A percentile compares a stretch with the other conserved stretches of the same genome.
Conservation (phyloP, 805 yeast species). For the Candida xiaguanensis region DNA sequence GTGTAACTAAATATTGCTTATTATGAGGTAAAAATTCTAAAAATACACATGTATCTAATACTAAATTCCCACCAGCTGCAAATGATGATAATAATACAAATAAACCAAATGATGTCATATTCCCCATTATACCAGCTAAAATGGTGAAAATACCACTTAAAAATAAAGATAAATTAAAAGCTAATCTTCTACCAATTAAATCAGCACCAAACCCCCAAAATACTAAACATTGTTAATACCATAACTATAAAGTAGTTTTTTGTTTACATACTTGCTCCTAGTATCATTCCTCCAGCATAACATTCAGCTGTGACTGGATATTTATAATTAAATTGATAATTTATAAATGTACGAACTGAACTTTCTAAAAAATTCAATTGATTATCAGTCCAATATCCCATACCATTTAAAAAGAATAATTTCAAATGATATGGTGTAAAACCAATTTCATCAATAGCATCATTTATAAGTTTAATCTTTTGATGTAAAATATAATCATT, state of each 20-base stretch:
- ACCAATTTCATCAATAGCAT: slow-evolving; percentile 34
- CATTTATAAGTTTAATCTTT: slow-evolving; percentile 26
- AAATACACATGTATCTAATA: slow-evolving; percentile 25
- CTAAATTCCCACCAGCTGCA: slow-evolving; percentile 27
- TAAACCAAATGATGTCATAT: slow-evolving; percentile 22
- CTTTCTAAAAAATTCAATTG: slow-evolving; percentile 47
- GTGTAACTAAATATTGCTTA: slow-evolving; percentile 23
- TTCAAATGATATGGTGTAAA: slow-evolving; percentile 54
- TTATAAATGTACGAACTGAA: slow-evolving; percentile 43
- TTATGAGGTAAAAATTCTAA: slow-evolving; percentile 25
- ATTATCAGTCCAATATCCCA: slow-evolving; percentile 56
- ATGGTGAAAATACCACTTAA: slow-evolving; percentile 20
- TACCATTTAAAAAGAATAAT: slow-evolving; percentile 49
- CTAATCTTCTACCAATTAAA: slow-evolving; percentile 49
- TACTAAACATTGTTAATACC: slow-evolving; percentile 24
- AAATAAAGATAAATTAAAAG: slow-evolving; percentile 36
- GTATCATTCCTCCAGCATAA: slow-evolving; percentile 40
- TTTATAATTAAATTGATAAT: slow-evolving; percentile 43
- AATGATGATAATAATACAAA: slow-evolving; percentile 20
- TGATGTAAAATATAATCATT: slow-evolving; percentile 29
- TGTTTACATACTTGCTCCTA: slow-evolving; percentile 34
- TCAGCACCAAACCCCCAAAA: slow-evolving; percentile 57
- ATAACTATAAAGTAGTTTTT: neutral
- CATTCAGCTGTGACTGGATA: slow-evolving; percentile 43
- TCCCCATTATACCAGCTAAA: slow-evolving; percentile 23